Evolutionary conservation across 495 filamentous ascomycete species (phyloP).

Genomic region (Pyrenopolyporus hunteri): DNA sequence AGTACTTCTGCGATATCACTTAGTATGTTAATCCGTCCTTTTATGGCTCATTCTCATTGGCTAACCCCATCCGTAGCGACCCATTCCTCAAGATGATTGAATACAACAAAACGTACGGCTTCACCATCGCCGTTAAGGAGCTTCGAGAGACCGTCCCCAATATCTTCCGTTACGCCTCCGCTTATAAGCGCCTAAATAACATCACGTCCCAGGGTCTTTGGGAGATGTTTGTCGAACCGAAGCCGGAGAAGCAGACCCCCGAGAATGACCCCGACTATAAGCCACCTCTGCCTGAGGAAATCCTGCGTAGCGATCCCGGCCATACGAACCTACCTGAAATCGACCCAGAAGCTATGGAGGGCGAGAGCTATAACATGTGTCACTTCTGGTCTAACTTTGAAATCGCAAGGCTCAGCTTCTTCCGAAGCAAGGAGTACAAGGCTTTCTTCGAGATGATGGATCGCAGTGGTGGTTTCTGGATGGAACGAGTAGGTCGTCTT

Average conservation of each 20-base stretch:
- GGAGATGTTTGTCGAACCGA: slow-evolving; percentile 96
- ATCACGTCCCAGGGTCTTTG: slow-evolving; percentile 90
- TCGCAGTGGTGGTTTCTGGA: slow-evolving; percentile 97
- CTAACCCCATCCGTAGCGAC: slow-evolving; percentile 64
- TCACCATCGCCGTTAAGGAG: slow-evolving; percentile 99
- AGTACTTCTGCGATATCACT: slow-evolving; percentile 99
- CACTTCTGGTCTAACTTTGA: slow-evolving; percentile 99
- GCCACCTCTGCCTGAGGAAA: slow-evolving; percentile 81
- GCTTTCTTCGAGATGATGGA: slow-evolving; percentile 99
- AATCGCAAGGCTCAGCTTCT: slow-evolving; percentile 93
- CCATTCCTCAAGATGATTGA: slow-evolving; percentile 93
- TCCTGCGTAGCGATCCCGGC: slow-evolving; percentile 76
- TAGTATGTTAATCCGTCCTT: slow-evolving; percentile 70
- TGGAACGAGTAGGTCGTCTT: slow-evolving; percentile 78
- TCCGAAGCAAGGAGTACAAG: slow-evolving; percentile 94
- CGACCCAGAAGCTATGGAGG: slow-evolving; percentile 93
- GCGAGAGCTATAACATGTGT: slow-evolving; percentile 99
- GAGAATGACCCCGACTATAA: slow-evolving; percentile 68
- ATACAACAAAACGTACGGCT: slow-evolving; percentile 96
- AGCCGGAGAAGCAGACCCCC: slow-evolving; percentile 60
- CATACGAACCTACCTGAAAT: slow-evolving; percentile 76
- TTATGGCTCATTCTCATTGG: neutral
- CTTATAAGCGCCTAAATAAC: slow-evolving; percentile 93
- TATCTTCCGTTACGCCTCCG: slow-evolving; percentile 99
- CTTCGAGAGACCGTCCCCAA: slow-evolving; percentile 98